Conservation (phyloP, 345 rosid species). For the Brassica carinata region DNA sequence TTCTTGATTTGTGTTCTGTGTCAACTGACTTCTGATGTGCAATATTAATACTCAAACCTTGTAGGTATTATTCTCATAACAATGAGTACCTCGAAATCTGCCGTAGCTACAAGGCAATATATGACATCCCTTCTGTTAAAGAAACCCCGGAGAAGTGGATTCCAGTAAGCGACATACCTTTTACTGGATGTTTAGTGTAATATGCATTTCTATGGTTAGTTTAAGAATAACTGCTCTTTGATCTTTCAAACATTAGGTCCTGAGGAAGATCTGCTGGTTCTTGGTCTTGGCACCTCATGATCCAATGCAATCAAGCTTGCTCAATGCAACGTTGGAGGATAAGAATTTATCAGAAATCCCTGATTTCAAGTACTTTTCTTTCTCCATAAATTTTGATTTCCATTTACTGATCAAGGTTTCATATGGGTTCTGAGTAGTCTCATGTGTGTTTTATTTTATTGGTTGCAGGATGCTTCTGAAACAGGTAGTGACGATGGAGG, state of each 20-base stretch:
- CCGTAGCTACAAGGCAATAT: constrained; percentile 94
- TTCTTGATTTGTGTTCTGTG: background rate
- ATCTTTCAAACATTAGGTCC: constrained; percentile 47
- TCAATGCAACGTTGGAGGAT: constrained; percentile 79
- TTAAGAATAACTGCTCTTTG: background rate
- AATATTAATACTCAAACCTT: background rate
- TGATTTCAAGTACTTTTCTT: constrained; percentile 61
- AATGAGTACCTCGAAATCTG: constrained; percentile 93
- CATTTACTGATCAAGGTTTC: background rate
- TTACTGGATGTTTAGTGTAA: background rate
- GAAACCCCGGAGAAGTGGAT: constrained; percentile 75
- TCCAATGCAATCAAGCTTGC: constrained; percentile 93
- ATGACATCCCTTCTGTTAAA: constrained; percentile 85
- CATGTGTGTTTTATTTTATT: background rate
- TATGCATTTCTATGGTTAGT: background rate
- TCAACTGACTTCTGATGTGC: constrained; percentile 7
- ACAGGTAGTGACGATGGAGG: constrained; percentile 96
- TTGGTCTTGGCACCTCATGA: constrained; percentile 81
- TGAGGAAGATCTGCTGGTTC: constrained; percentile 90
- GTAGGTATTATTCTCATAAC: constrained; percentile 81
- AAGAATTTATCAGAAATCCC: constrained; percentile 79
- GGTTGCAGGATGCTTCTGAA: constrained; percentile 68
- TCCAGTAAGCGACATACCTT: constrained; percentile 54
- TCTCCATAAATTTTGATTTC: background rate
- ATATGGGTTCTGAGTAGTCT: background rate